Evolutionary conservation across 2,329 filamentous ascomycete species (phyloP).

Genomic region (Sporothrix brasiliensis): DNA sequence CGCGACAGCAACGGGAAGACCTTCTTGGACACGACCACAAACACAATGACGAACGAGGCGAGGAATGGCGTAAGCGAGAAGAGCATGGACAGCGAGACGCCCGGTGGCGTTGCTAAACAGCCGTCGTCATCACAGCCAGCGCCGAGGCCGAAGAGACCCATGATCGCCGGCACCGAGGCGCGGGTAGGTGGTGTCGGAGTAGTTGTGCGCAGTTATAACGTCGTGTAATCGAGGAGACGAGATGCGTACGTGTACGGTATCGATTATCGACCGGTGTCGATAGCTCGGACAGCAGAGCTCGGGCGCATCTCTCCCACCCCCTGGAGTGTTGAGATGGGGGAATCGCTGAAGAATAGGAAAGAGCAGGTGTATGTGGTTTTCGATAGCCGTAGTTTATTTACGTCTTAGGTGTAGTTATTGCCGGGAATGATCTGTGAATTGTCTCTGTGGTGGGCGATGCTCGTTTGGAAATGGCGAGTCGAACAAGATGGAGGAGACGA

Average conservation of each 20-base stretch:
- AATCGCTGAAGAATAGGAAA: background rate
- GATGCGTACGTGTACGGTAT: constrained; percentile 14
- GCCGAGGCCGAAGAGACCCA: constrained; percentile 33
- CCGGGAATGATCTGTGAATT: too few relatives aligned
- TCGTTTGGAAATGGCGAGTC: background rate
- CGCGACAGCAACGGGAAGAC: constrained; percentile 74
- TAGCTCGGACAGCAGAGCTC: constrained; percentile 10
- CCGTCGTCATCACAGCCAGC: constrained; percentile 61
- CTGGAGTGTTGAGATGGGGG: background rate
- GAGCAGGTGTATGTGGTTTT: background rate
- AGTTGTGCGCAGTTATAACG: background rate
- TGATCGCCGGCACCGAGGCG: constrained; percentile 18
- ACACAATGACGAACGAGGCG: constrained; percentile 67
- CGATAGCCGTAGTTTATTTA: background rate
- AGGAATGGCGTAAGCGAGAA: constrained; percentile 71
- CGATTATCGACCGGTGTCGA: constrained; percentile 13
- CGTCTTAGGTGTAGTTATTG: background rate
- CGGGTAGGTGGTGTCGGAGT: background rate
- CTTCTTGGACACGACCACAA: constrained; percentile 64
- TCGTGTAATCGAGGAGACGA: background rate
- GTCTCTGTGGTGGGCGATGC: background rate
- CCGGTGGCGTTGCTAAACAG: constrained; percentile 54
- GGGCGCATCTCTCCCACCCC: constrained; percentile 12
- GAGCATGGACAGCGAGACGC: constrained; percentile 45
- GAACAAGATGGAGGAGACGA: background rate